Evolutionary conservation across 78 protist species (phyloP).

Genomic region (Guillardia theta): DNA sequence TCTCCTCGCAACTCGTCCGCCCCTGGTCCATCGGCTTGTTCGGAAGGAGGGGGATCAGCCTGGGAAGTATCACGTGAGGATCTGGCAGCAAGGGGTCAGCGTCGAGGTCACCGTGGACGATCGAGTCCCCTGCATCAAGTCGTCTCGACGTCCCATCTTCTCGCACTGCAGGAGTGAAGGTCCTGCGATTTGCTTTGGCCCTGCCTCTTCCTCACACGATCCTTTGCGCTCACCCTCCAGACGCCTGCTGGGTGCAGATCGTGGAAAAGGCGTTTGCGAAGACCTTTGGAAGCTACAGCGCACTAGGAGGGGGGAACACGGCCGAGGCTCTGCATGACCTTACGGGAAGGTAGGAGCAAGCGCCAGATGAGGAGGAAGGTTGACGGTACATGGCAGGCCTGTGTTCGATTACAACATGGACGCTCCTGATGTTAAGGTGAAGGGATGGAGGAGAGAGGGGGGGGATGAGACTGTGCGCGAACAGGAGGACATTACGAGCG

Average conservation of each 20-base stretch:
- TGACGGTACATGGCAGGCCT: too few species aligned
- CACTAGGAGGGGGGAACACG: not conserved
- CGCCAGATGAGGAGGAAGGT: too few species aligned
- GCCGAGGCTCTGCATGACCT: not conserved
- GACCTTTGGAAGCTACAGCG: not conserved
- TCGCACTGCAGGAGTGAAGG: not conserved
- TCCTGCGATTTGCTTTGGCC: too few species aligned
- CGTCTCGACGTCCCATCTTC: not conserved
- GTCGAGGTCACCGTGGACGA: not conserved
- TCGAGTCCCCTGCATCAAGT: not conserved
- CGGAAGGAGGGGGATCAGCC: too few species aligned
- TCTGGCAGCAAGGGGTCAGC: not conserved
- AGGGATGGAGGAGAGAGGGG: too few species aligned
- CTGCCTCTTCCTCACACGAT: too few species aligned
- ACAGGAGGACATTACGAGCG: not conserved
- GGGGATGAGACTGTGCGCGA: too few species aligned
- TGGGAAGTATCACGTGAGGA: not conserved
- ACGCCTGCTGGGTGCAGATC: not conserved
- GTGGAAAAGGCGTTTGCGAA: not conserved
- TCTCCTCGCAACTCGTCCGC: not conserved
- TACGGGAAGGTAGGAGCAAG: too few species aligned
- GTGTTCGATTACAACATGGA: not conserved
- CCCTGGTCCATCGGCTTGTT: too few species aligned
- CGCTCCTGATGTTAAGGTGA: not conserved
- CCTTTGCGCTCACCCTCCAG: too few species aligned